Base-by-base conservation (phyloP, 1,284 basidiomycete species). In the Cutaneotrichosporon sp. region DNA sequence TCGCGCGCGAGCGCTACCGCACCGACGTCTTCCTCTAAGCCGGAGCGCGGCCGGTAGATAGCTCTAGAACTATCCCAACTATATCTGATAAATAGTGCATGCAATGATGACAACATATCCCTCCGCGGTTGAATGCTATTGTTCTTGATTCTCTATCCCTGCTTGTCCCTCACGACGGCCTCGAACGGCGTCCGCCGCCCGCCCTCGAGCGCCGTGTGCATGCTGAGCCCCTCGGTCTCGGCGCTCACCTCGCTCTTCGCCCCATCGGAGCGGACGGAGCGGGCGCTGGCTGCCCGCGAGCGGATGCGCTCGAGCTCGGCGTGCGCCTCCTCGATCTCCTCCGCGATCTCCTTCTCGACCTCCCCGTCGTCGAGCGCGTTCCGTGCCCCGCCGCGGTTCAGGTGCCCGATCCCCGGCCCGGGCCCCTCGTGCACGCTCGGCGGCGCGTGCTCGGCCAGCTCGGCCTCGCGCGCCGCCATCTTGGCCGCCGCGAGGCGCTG, bases 11-110 rank as follows among this genome's bases (percentile, higher is more conserved):
- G 29, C 29, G 62, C 25, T 63, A 63, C 54, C 36, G 58, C 45
- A 63, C 62, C 14, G 62, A 63, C 31, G 62, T 63, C 10, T 63
- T 63, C 47, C 46, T 63, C 16, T 61, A 82, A 69, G 82, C 33
- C 13, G 38, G 6, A 36, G n/a, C n/a, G n/a, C n/a, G n/a, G n/a
- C 11, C 31, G 11, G 31, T 33, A 33, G 31, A n/a, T n/a, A n/a
- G n/a, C n/a, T n/a, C n/a, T 29, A 29, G 9, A 9, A 29, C 11
- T 36, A 14, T n/a, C n/a, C n/a, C 5, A 36, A 36, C 34, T 36
- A 13, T 36, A 36, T 36, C 34, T 13, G 34, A 36, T 29, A 42
- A 7, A 42, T 42, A 42, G 38, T 42, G 38, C 38, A 42, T 42
- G 38, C 18, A n/a, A 42, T 42, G 38, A n/a, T 42, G 38, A n/a